Base-by-base conservation (phyloP, 352 stramenopile species). In the Phytopythium ostracodes region DNA sequence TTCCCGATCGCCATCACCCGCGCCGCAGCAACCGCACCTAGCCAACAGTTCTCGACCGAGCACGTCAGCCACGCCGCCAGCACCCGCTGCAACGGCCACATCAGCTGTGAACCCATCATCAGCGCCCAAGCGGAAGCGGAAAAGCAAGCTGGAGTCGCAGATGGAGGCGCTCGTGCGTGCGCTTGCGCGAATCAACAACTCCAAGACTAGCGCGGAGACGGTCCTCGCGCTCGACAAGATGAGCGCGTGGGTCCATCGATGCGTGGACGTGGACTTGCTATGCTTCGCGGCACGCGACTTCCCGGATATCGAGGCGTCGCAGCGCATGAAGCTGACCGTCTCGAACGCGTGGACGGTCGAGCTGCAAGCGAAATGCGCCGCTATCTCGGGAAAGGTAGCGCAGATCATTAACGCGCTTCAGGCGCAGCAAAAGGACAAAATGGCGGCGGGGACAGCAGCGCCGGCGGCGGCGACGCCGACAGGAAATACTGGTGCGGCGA, bases 211-310 rank as follows among this genome's bases (percentile, higher is more conserved):
- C 24, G 72, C 70, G 20, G 79, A 91, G 42, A 79, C 88, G 57
- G 73, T 77, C 5, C 63, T 69, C 38, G 71, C 73, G 10, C 62
- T 92, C 11, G 81, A 91, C 22, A 84, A 82, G 40, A 64, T 89
- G 57, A 75, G 56, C 8, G 61, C 65, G 51, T 92, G 83, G 83
- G 66, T 89, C 43, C 69, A 81, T 24, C 78, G 72, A 1, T 87
- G 75, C 62, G 65, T 67, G 14, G 79, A 92, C 56, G 35, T 74
- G 0, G 58, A 60, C 46, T 35, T 92, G 47, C 53, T 91, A 33
- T 68, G 75, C 27, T 76, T 92, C 4, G 83, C 83, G 1, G 59
- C 84, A 42, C 74, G 76, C 20, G 83, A 92, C 53, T 84, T 87
- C 35, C 64, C 65, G 4, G 69, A 84, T 20, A 75, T 76, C 0